Conservation (phyloP, 208 protist genomes). For the Leishmania arabica region DNA sequence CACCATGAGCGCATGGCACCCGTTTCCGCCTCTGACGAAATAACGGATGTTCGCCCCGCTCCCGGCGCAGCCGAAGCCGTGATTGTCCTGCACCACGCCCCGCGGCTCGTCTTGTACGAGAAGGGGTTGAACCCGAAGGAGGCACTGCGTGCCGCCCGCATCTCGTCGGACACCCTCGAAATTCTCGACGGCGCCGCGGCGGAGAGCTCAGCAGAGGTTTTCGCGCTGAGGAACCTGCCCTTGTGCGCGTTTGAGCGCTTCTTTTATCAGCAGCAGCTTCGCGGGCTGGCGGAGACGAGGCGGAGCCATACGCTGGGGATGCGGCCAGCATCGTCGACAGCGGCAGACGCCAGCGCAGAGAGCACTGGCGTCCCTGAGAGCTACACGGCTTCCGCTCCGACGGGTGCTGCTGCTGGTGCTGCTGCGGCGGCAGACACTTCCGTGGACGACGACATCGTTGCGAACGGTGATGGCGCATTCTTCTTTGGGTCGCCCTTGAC, state of each 20-base stretch:
- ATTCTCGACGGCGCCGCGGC: conserved; percentile 30
- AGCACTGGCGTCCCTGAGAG: neutral
- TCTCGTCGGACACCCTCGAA: conserved; percentile 31
- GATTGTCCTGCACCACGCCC: conserved; percentile 64
- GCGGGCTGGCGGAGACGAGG: neutral
- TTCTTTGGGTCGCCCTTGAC: conserved; percentile 29
- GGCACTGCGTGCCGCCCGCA: conserved; percentile 22
- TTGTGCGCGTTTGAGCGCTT: conserved; percentile 50
- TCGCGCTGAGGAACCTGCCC: conserved; percentile 35
- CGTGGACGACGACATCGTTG: conserved; percentile 5
- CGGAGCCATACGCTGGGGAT: neutral
- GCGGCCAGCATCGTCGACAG: neutral
- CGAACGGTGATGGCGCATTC: conserved; percentile 10
- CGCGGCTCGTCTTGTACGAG: conserved; percentile 51
- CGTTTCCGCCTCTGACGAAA: conserved; percentile 25
- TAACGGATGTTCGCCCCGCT: conserved; percentile 17
- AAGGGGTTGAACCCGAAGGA: conserved; percentile 21
- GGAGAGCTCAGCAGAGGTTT: conserved; percentile 42
- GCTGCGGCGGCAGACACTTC: neutral
- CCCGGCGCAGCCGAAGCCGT: conserved; percentile 17
- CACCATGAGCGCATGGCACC: neutral
- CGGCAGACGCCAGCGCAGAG: neutral
- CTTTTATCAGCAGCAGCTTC: conserved; percentile 62
- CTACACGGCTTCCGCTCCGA: no score
- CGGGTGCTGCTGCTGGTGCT: neutral